Conservation (phyloP, 1,139 yeast genomes). For the Candida labiduridarum region DNA sequence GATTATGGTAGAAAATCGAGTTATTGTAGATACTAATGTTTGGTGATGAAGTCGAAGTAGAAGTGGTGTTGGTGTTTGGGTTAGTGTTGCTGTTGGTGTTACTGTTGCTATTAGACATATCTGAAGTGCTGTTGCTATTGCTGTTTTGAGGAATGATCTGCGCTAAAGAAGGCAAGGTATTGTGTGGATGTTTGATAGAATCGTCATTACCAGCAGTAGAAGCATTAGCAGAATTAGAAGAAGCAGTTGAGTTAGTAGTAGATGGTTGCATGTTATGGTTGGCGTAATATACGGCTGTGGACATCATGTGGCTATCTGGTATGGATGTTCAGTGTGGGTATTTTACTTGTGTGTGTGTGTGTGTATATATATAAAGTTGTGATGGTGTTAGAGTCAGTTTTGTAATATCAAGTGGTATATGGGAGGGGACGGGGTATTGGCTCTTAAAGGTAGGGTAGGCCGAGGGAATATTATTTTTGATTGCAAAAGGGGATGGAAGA, state of each 20-base stretch:
- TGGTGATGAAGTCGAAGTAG: slow-evolving; percentile 2
- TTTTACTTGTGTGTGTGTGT: background rate
- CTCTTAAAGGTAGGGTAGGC: too few relatives aligned
- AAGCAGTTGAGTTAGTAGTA: slow-evolving; percentile 18
- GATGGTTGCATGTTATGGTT: slow-evolving; percentile 25
- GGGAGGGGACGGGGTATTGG: too few relatives aligned
- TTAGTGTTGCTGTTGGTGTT: background rate
- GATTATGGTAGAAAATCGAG: slow-evolving; percentile 7
- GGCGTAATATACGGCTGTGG: slow-evolving; percentile 35
- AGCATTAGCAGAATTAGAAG: background rate
- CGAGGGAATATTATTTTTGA: background rate
- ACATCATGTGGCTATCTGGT: slow-evolving; percentile 19
- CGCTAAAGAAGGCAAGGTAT: slow-evolving; percentile 33
- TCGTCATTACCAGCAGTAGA: background rate
- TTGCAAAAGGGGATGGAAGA: background rate
- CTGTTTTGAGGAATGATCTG: slow-evolving; percentile 31
- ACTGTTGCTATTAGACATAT: background rate
- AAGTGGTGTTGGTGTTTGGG: slow-evolving; percentile 12
- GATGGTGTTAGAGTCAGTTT: too few relatives aligned
- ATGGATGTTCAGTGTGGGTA: background rate
- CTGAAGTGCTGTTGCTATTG: slow-evolving; percentile 1
- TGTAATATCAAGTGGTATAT: too few relatives aligned
- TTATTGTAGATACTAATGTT: background rate
- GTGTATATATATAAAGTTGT: background rate
- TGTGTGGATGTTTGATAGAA: slow-evolving; percentile 17